Base-by-base conservation (phyloP, 176 grass and related monocot genomes). In the Aegilops umbellulata region DNA sequence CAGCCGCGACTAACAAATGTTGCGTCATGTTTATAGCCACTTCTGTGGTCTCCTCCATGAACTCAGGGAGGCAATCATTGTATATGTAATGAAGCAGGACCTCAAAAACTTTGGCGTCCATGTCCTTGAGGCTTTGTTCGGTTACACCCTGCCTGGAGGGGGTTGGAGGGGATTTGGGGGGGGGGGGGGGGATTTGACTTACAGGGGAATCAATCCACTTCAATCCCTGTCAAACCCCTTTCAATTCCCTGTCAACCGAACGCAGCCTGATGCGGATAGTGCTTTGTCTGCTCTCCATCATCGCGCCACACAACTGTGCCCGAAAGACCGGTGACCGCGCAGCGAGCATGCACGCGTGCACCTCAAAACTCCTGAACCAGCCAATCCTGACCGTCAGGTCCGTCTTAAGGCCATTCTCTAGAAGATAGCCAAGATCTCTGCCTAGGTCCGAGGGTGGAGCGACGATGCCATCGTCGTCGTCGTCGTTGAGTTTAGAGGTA, bases 81-180 rank as follows among this genome's bases (percentile, higher is more conserved):
- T 90, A 90, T 14, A 90, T 77, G 84, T 68, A 90, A 69, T 82
- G 36, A 2, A 86, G 70, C 60, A 90, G 5, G 14, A 39, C 69
- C 78, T 86, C 34, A 44, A 90, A 90, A 31, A 55, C 23, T 17
- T 46, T 24, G 5, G 84, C 3, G 8, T 67, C 32, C 39, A 79
- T 68, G 16, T 86, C 84, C 6, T 68, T 22, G n/a, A n/a, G n/a
- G n/a, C n/a, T n/a, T n/a, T n/a, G n/a, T n/a, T n/a, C n/a, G n/a
- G n/a, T n/a, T n/a, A n/a, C n/a, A n/a, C n/a, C n/a, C n/a, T n/a
- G n/a, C n/a, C n/a, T n/a, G n/a, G n/a, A n/a, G n/a, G n/a, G n/a
- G n/a, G n/a, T n/a, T n/a, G n/a, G n/a, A n/a, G n/a, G n/a, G n/a
- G n/a, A n/a, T n/a, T n/a, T n/a, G n/a, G n/a, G n/a, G n/a, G n/a